Percentiles rank a stretch among this genome's conserved stretches.
These are phyloP conservation scores for Apodospora peruviana DNA, from an alignment of 495 filamentous ascomycete genomes.

Conservation along the genomic window DNA sequence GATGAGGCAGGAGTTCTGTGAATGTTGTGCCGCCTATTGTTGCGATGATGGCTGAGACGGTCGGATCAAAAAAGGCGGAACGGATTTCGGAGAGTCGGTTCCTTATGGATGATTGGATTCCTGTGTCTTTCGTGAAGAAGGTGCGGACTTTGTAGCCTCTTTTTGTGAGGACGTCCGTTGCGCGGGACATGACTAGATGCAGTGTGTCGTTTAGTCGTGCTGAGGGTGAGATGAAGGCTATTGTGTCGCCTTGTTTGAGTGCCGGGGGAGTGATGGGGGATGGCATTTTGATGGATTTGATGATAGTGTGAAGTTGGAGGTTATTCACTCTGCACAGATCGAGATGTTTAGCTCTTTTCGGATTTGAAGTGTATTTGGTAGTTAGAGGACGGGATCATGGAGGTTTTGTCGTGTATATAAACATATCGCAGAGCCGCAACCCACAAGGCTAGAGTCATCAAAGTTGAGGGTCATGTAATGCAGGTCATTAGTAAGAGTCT, in stretches of 20 bases:
- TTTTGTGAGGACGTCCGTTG: constrained; percentile 11
- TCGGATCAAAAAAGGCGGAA: constrained; percentile 18
- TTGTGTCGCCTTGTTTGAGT: constrained; percentile 19
- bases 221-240: constrained; percentile 27
- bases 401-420: too few species aligned
- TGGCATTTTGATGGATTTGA: background rate
- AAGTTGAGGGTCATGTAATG: too few species aligned
- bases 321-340: too few species aligned
- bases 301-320: background rate
- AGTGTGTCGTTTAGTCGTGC: constrained; percentile 16
- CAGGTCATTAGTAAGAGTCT: too few species aligned
- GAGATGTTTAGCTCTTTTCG: too few species aligned
- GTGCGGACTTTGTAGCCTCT: constrained; percentile 16
- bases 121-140: constrained; percentile 13
- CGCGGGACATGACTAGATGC: constrained; percentile 15
- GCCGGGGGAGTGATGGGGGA: constrained; percentile 4
- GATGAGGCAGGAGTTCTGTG: constrained; percentile 24
- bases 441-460: too few species aligned
- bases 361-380: too few species aligned
- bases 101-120: constrained; percentile 14
- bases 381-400: too few species aligned
- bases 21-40: constrained; percentile 23
- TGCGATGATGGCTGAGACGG: constrained; percentile 23
- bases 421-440: too few species aligned
- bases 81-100: constrained; percentile 20